Evolutionary conservation across 2,329 filamentous ascomycete genomes (phyloP).

Genomic region (Colletotrichum orchidophilum): DNA sequence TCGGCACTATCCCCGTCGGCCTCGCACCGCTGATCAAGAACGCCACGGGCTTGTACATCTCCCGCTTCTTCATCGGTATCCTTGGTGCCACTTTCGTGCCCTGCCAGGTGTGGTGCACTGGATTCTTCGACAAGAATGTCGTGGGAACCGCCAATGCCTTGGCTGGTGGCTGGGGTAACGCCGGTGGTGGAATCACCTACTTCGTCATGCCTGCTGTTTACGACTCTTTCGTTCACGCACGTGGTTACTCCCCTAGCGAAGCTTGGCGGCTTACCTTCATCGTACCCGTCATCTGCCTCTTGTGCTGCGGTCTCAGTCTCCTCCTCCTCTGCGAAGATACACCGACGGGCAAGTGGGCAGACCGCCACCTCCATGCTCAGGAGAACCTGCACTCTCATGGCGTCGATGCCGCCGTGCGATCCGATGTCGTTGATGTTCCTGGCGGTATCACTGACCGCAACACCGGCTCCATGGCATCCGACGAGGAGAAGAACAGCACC

Average conservation of each 20-base stretch:
- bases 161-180: slow-evolving; percentile 85
- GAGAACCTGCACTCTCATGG: slow-evolving; percentile 61
- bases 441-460: slow-evolving; percentile 56
- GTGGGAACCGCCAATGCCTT: slow-evolving; percentile 90
- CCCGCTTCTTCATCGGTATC: slow-evolving; percentile 84
- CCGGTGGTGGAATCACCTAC: slow-evolving; percentile 90
- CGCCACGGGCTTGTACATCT: slow-evolving; percentile 72
- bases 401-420: slow-evolving; percentile 46
- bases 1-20: slow-evolving; percentile 82
- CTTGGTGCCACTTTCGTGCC: slow-evolving; percentile 83
- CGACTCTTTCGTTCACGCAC: slow-evolving; percentile 73
- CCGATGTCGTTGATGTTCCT: slow-evolving; percentile 59
- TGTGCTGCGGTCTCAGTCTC: slow-evolving; percentile 72
- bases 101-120: slow-evolving; percentile 92
- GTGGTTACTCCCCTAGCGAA: slow-evolving; percentile 69
- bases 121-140: slow-evolving; percentile 92
- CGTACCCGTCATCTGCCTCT: slow-evolving; percentile 82
- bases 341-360: slow-evolving; percentile 82
- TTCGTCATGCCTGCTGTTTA: slow-evolving; percentile 93
- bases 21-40: slow-evolving; percentile 78
- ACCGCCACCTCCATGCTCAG: slow-evolving; percentile 69
- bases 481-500: slow-evolving; percentile 47
- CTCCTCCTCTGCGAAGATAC: slow-evolving; percentile 82
- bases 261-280: slow-evolving; percentile 89
- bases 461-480: slow-evolving; percentile 39